These are phyloP conservation scores for Colletotrichum sp. DNA, from an alignment of 2,329 filamentous ascomycete species.

Conservation along the genomic window DNA sequence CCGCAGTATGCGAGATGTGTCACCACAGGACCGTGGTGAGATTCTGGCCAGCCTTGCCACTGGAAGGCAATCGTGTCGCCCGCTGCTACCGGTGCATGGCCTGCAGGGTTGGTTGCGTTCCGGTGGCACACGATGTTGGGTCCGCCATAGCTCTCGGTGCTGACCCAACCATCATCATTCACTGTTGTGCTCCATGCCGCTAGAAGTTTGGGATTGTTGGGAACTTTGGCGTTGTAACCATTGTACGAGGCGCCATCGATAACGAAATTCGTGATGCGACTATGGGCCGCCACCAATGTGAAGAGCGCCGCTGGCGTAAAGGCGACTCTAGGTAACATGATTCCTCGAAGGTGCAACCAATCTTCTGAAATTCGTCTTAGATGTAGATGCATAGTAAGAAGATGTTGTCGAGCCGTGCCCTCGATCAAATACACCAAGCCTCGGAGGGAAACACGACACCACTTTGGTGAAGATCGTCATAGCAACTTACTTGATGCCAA, in stretches of 20 bases:
- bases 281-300: constrained; percentile 24
- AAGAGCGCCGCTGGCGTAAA: not conserved
- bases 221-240: constrained; percentile 39
- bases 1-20: constrained; percentile 43
- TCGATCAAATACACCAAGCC: not conserved
- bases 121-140: constrained; percentile 68
- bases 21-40: constrained; percentile 47
- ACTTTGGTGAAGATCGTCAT: not conserved
- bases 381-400: not conserved
- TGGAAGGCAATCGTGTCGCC: constrained; percentile 62
- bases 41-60: constrained; percentile 67
- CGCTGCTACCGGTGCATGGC: constrained; percentile 59
- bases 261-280: constrained; percentile 37
- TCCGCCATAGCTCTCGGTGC: constrained; percentile 47
- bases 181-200: constrained; percentile 61
- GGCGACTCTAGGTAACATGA: not conserved
- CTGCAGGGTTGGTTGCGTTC: constrained; percentile 52
- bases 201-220: constrained; percentile 24
- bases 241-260: constrained; percentile 51
- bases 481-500: not conserved
- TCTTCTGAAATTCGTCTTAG: rapidly evolving
- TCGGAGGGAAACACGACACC: not conserved
- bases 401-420: not conserved
- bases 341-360: not conserved
- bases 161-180: constrained; percentile 57